Base-by-base conservation (phyloP, 2,329 filamentous ascomycete genomes). In the Claviceps purpurea region DNA sequence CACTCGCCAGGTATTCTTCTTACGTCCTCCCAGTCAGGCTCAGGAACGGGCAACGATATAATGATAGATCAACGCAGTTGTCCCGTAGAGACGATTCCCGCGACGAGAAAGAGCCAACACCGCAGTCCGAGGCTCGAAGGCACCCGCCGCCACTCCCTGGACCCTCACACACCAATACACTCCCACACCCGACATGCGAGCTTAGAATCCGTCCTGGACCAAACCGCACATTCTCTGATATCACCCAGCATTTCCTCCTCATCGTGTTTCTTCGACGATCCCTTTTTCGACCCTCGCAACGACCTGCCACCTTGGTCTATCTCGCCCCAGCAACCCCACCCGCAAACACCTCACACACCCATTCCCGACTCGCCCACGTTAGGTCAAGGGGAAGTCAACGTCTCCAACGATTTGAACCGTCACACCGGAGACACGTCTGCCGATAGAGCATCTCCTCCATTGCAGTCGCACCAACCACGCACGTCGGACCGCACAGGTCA, bases 341-440 rank as follows among this genome's bases (percentile, higher is more conserved):
- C 7, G n/a, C 37, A 41, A 42, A 41, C 38, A 8, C 24, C 43
- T 6, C 22, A 37, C 7, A 51, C 37, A 38, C 50, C 50, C 20
- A 20, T 48, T 49, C 52, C 49, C 6, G 52, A 53, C 37, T 53
- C 52, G 13, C 52, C 52, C 4, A 53, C 52, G 11, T 20, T 53
- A 38, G 52, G 52, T 26, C 44, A 53, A 22, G 49, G 43, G 18
- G 4, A 51, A 16, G 44, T 53, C 4, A 16, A 34, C 18, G 24
- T 48, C 30, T 6, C 18, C 10, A n/a, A 11, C 13, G 22, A 37
- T 20, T 18, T 26, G 39, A 22, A 11, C 18, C 7, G 37, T 48
- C 42, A 18, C 13, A 30, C 40, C n/a, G 34, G 26, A 47, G 3
- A 39, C 30, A 22, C 6, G 22, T 20, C 22, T 20, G 8, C 2